A percentile compares a stretch with the other conserved stretches of the same genome.
phyloP scores from a whole-genome alignment of 352 stramenopile genomes.

The Pythium chondricola region DNA sequence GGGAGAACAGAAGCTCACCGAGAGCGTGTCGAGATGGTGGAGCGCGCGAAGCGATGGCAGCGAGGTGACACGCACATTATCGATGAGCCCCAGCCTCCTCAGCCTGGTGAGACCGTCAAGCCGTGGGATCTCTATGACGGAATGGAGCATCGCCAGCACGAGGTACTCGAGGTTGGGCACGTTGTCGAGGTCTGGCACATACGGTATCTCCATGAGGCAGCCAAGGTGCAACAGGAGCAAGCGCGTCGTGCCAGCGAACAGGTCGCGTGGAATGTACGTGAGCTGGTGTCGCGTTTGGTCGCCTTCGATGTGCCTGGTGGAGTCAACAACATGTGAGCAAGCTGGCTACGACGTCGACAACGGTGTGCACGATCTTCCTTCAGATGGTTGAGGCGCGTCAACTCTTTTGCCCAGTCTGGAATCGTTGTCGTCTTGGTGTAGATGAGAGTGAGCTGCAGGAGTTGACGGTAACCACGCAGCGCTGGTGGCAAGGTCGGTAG shows the following conservation, averaged over 20 bases:
- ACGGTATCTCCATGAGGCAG: background rate
- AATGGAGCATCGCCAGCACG: slow-evolving; percentile 7
- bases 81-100: slow-evolving; percentile 6
- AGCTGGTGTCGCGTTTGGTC: slow-evolving; percentile 10
- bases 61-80: background rate
- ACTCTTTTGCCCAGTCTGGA: slow-evolving; percentile 16
- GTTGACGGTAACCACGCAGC: slow-evolving; percentile 3
- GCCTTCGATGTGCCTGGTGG: slow-evolving; percentile 16
- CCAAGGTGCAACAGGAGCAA: slow-evolving; percentile 19
- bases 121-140: slow-evolving; percentile 5
- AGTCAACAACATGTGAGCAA: background rate
- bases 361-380: background rate
- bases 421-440: slow-evolving; percentile 19
- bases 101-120: slow-evolving; percentile 4
- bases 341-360: background rate
- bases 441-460: slow-evolving; percentile 24
- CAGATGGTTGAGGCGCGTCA: slow-evolving; percentile 3
- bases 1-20: slow-evolving; percentile 5
- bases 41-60: slow-evolving; percentile 2
- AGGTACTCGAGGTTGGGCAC: slow-evolving; percentile 13
- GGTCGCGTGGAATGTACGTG: slow-evolving; percentile 10
- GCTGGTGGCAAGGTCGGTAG: slow-evolving; percentile 10
- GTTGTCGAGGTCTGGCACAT: background rate
- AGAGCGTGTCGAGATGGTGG: slow-evolving; percentile 2
- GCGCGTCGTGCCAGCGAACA: slow-evolving; percentile 8